Base-by-base conservation (phyloP, 2,329 filamentous ascomycete genomes). In the Trichoderma simmonsii region DNA sequence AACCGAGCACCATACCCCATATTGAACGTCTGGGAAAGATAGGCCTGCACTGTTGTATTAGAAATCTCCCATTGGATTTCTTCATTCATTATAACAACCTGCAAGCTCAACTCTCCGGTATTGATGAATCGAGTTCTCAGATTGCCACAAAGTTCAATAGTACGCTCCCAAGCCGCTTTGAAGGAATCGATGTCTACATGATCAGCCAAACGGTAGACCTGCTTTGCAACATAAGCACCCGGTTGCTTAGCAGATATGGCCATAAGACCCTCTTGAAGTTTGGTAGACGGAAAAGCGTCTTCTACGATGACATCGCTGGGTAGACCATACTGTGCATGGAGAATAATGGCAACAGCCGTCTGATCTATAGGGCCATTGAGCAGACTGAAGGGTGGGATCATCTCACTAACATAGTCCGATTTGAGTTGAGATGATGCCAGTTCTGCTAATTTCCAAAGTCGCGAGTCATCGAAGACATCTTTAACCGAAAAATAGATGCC, bases 261-360 rank as follows among this genome's bases (percentile, higher is more conserved):
- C 60, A 85, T 77, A 4, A 84, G 77, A 1, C 80, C 81, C 71
- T 82, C 81, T 61, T 84, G 83, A 3, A 84, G 76, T 4, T 79
- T 76, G 3, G 81, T 80, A 73, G 81, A 82, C 1, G 82, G 83
- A 59, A 81, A 84, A 0, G 81, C 74, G 70, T 84, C 81, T 24
- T 80, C 70, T 18, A 80, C 59, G 3, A 60, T 18, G 9, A 51
- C 3, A 15, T 48, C n/a, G 18, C 3, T 36, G 1, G 56, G 18
- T 4, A 69, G 28, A 1, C 18, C 56, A 60, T 69, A 60, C 1
- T 61, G 34, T n/a, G 34, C 3, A 2, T 12, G 24, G 0, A 36
- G n/a, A 28, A 26, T 18, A 14, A 15, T 4, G 3, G 36, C 8
- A 4, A 71, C 30, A 26, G 39, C 26, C 1, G 54, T 18, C 34